Evolutionary conservation across 1,284 basidiomycete species (phyloP), one percentile per base, ranked within the genome.

Genomic region (Trametes versicolor): DNA sequence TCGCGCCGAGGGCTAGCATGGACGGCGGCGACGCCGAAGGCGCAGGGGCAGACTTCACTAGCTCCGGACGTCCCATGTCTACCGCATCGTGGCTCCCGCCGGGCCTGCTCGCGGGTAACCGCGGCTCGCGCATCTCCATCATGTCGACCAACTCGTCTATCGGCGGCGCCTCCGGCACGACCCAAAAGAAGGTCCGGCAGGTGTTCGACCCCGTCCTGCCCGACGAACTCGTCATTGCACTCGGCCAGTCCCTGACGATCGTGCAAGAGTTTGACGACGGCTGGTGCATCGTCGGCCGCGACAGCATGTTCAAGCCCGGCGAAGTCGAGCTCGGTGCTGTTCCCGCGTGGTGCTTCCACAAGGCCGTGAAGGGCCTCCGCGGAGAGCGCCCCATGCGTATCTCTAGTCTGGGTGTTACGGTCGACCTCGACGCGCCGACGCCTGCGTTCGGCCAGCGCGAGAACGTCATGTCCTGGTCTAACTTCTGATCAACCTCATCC

Each of bases 311-410:
- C 76, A 80, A 80, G 32, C 71, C 75, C 9, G 80, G 81, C 52
- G 79, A 86, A 47, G 76, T 87, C 54, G 87, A 89, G 72, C 76
- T 91, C 36, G 91, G 91, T 36, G 83, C 89, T 21, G 85, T 91
- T 2, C 91, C 91, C 5, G 84, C 88, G 6, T 93, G 91, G 89
- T 87, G 84, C 72, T 92, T 93, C 80, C 69, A 87, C 69, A 87
- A 86, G 72, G 84, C 87, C 41, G 80, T 84, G 48, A 84, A 86
- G 64, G 88, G 87, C 3, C 78, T 88, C 59, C 77, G 81, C 48
- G 82, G 85, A 10, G 85, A 87, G 71, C 81, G 91, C 17, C 90
- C 91, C 0, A 79, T 90, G 68, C 84, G 91, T 34, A 85, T 80
- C 55, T 77, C 80, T 51, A 91, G 88, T 72, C 74, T 90, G 39